Conservation (phyloP, 1,284 basidiomycete species). For the Tylopilus sp. region DNA sequence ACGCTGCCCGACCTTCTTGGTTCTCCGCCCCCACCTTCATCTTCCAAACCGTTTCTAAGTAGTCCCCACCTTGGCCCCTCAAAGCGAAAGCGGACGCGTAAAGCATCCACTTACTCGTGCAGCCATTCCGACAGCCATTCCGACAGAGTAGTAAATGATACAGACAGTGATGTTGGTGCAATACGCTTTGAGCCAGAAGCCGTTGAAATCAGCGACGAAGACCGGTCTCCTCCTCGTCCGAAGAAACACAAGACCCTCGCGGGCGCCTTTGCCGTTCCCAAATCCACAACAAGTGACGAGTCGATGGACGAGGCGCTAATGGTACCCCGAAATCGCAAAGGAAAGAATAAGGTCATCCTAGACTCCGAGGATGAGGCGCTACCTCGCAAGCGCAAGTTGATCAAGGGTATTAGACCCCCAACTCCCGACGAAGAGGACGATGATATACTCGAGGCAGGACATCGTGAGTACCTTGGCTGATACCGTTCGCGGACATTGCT, state of each 20-base stretch:
- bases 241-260: conserved; percentile 28
- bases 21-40: conserved; percentile 27
- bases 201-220: conserved; percentile 35
- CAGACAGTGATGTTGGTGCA: conserved; percentile 45
- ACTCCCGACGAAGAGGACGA: conserved; percentile 47
- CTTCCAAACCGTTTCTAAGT: conserved; percentile 10
- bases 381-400: conserved; percentile 42
- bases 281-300: conserved; percentile 26
- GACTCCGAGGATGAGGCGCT: conserved; percentile 33
- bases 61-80: conserved; percentile 10
- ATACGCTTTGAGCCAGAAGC: conserved; percentile 46
- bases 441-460: conserved; percentile 52
- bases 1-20: conserved; percentile 31
- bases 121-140: conserved; percentile 1
- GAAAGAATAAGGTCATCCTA: conserved; percentile 18
- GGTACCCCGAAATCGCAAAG: conserved; percentile 18
- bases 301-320: conserved; percentile 19
- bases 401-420: conserved; percentile 45
- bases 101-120: conserved; percentile 11
- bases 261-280: conserved; percentile 18
- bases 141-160: conserved; percentile 18
- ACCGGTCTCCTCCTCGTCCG: conserved; percentile 34
- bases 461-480: conserved; percentile 38
- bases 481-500: neutral
- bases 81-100: conserved; percentile 15